Percentiles rank a stretch among this genome's conserved stretches.
Conservation (phyloP, 495 filamentous ascomycete genomes). For the Penicillium coffeae region DNA sequence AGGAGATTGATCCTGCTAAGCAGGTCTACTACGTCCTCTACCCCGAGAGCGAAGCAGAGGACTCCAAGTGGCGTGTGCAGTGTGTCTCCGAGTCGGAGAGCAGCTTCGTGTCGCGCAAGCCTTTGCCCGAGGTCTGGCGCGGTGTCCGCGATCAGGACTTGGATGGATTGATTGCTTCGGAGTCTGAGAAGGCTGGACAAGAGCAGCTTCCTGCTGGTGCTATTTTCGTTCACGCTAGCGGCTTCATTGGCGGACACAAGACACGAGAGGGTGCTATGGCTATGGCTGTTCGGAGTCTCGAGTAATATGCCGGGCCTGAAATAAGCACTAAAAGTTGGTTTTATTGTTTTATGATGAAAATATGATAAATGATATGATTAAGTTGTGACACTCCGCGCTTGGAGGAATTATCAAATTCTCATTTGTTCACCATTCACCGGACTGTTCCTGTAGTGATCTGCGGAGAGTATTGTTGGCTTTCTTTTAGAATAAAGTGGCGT, state of each 20-base stretch:
- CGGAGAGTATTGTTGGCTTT: too few relatives aligned
- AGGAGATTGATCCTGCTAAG: constrained; percentile 30
- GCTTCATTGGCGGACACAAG: constrained; percentile 94
- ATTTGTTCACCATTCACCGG: too few relatives aligned
- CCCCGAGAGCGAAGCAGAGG: constrained; percentile 67
- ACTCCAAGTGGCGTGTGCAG: constrained; percentile 87
- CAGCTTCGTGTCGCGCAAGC: constrained; percentile 85
- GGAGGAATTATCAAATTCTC: too few relatives aligned
- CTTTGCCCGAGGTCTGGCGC: constrained; percentile 85
- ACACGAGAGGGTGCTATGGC: constrained; percentile 82
- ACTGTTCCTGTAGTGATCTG: too few relatives aligned
- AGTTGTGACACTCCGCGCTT: not conserved
- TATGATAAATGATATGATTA: constrained; percentile 2
- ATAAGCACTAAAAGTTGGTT: not conserved
- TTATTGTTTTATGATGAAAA: not conserved
- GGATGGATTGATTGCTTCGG: constrained; percentile 65
- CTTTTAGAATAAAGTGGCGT: too few relatives aligned
- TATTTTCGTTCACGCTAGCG: constrained; percentile 89
- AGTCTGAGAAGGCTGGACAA: constrained; percentile 38
- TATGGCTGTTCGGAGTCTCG: constrained; percentile 76
- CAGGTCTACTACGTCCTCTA: constrained; percentile 84
- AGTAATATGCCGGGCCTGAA: constrained; percentile 28
- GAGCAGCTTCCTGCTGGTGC: constrained; percentile 55
- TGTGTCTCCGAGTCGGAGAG: constrained; percentile 73
- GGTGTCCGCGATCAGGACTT: constrained; percentile 83